Evolutionary conservation across 2,329 filamentous ascomycete genomes (phyloP), one percentile per base, ranked within the genome.

Genomic region (Fusarium transvaalense): DNA sequence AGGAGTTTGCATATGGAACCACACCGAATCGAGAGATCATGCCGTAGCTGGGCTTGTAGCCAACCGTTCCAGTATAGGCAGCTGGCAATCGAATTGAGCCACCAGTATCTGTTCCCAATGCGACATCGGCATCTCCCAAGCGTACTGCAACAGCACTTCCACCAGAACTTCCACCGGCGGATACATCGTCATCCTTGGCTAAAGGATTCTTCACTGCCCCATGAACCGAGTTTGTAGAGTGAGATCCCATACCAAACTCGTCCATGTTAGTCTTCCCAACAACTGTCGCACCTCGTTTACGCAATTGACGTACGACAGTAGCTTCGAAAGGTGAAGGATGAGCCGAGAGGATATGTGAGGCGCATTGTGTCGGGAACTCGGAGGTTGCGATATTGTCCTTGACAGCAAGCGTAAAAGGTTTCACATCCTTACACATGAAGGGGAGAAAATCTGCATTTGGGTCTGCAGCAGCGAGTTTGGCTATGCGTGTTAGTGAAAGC

Each of bases 211-310:
- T 82, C 6, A 95, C 91, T 2, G 87, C 77, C 2, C 92, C 92
- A 72, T 90, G 88, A 56, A 84, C 80, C 1, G 93, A 94, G 73
- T 90, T 89, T 52, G 82, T 81, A 3, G 93, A 94, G 72, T 97
- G 91, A 10, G 93, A 97, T 3, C 94, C 94, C 94, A 97, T 97
- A 29, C 94, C 94, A 77, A 97, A 97, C 77, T 97, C 96, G 80
- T 98, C 96, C 84, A 98, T 89, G 77, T 97, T 97, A 3, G 93
- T 94, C 79, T 97, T 97, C 9, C 91, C 91, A 2, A 89, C 84
- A 3, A 95, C 78, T 8, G 85, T 78, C 8, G 88, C 89, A 41
- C 91, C 91, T 7, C 86, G 84, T 29, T 82, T 76, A 57, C 86
- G 85, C 34, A 97, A 84, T 72, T 90, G 86, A 52, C 84, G 81